Evolutionary conservation across 345 rosid genomes (phyloP).

Genomic region (Xanthoceras sorbifolium): DNA sequence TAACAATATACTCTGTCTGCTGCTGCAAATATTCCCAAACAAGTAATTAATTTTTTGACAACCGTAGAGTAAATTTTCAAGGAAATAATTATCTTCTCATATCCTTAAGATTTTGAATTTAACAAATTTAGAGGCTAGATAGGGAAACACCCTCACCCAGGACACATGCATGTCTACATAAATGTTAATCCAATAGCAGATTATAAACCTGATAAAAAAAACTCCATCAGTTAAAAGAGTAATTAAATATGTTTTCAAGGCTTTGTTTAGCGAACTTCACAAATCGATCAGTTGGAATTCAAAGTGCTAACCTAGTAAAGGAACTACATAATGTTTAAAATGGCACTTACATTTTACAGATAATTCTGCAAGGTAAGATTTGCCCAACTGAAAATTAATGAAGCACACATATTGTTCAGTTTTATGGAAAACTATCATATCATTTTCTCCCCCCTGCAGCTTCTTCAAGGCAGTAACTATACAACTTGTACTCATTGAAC

Average conservation of each 20-base stretch:
- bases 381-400: not conserved
- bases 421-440: not conserved
- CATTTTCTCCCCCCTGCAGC: not conserved
- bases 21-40: not conserved
- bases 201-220: not conserved
- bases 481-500: constrained; percentile 4
- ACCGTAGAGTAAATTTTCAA: not conserved
- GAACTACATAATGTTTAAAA: not conserved
- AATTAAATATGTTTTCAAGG: not conserved
- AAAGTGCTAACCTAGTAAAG: not conserved
- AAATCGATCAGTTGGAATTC: not conserved
- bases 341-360: not conserved
- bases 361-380: not conserved
- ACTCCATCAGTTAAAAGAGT: not conserved
- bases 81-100: not conserved
- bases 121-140: not conserved
- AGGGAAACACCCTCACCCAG: not conserved
- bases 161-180: not conserved
- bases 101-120: not conserved
- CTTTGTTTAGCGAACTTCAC: not conserved
- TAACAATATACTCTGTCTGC: not conserved
- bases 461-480: constrained; percentile 7
- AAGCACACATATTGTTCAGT: not conserved
- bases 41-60: not conserved
- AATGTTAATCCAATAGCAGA: not conserved